phyloP scores from a whole-genome alignment of 2,329 filamentous ascomycete genomes.

The Beauveria medogensis region DNA sequence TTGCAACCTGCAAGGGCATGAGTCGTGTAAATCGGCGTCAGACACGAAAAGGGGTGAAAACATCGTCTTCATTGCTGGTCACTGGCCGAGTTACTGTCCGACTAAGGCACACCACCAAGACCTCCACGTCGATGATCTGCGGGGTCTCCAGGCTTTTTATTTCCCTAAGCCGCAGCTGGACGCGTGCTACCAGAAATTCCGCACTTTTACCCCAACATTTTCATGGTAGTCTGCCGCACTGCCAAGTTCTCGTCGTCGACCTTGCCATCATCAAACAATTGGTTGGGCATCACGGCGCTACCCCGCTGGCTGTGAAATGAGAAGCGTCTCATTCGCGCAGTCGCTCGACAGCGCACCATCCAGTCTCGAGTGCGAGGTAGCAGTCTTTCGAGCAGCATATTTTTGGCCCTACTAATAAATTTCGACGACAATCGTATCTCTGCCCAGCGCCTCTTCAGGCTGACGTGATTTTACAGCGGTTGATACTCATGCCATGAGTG shows the following conservation, averaged over 20 bases:
- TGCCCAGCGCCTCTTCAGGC: too few relatives aligned
- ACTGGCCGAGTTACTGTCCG: too few relatives aligned
- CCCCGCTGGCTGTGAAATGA: background rate
- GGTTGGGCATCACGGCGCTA: too few relatives aligned
- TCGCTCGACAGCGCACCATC: background rate
- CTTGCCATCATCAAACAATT: background rate
- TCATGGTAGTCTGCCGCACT: background rate
- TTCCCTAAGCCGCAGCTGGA: background rate
- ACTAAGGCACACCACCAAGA: background rate
- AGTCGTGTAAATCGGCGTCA: background rate
- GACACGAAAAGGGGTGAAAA: background rate
- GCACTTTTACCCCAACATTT: background rate
- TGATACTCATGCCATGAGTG: too few relatives aligned
- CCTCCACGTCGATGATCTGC: conserved; percentile 4
- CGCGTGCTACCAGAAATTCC: background rate
- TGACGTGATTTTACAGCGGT: too few relatives aligned
- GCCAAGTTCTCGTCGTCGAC: too few relatives aligned
- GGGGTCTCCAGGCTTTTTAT: conserved; percentile 5
- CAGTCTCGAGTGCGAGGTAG: too few relatives aligned
- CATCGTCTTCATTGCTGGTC: too few relatives aligned
- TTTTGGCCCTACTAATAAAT: too few relatives aligned
- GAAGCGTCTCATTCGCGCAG: background rate
- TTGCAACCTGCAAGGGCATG: background rate
- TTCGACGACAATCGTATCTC: too few relatives aligned
- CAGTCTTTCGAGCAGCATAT: too few relatives aligned